Percentiles rank a stretch among this genome's conserved stretches.
Evolutionary conservation across 768 basidiomycete species (phyloP).

Genomic region (Candolleomyces efflorescens): DNA sequence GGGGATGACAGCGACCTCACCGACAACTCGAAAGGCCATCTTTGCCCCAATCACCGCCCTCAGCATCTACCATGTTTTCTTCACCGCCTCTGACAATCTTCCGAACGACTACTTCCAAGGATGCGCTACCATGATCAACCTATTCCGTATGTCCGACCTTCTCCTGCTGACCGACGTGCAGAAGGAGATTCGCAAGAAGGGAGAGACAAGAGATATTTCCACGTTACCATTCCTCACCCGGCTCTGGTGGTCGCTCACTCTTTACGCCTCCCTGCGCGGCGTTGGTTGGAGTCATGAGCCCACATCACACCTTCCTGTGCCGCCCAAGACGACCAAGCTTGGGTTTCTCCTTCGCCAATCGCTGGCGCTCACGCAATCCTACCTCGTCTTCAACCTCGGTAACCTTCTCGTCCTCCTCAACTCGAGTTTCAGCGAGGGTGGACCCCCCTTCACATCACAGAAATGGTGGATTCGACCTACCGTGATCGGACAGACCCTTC

Average conservation of each 20-base stretch:
- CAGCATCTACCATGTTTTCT: neutral
- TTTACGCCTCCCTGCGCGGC: constrained; percentile 21
- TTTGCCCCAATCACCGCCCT: neutral
- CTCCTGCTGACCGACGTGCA: constrained; percentile 7
- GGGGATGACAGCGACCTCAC: neutral
- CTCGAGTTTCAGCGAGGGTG: neutral
- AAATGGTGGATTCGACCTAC: neutral
- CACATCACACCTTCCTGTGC: constrained; percentile 8
- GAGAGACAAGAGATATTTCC: neutral
- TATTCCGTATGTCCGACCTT: constrained; percentile 6
- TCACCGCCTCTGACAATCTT: neutral
- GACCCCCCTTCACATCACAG: neutral
- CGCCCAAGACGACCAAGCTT: neutral
- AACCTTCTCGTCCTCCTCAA: neutral
- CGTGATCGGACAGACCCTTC: neutral
- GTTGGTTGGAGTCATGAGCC: constrained; percentile 22
- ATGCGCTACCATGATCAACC: constrained; percentile 2
- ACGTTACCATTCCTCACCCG: constrained; percentile 9
- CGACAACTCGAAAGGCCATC: neutral
- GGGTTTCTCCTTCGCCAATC: neutral
- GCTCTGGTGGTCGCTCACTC: constrained; percentile 17
- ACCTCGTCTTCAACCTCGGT: neutral
- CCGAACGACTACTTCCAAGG: neutral
- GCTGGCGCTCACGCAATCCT: neutral
- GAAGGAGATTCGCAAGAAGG: neutral